Evolutionary conservation across 257 asterid species (phyloP).

Genomic region (Solanum habrochaites): DNA sequence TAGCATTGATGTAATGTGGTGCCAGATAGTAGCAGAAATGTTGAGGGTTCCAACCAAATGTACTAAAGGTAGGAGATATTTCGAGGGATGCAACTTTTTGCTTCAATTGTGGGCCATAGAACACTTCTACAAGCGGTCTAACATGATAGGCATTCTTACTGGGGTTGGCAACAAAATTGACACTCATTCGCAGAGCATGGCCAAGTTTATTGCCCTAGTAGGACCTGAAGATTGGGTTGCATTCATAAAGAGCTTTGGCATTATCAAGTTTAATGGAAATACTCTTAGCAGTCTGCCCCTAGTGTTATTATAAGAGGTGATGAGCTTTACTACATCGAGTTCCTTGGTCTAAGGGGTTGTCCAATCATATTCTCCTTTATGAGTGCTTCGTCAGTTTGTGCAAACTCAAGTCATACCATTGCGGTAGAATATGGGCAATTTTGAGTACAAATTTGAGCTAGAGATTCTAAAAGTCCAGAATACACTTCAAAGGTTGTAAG

Average conservation of each 20-base stretch:
- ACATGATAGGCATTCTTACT: not conserved
- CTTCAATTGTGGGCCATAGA: not conserved
- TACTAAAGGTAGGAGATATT: not conserved
- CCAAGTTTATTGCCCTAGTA: not conserved
- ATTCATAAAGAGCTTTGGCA: not conserved
- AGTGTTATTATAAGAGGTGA: too few species aligned
- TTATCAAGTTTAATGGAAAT: not conserved
- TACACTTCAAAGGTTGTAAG: too few species aligned
- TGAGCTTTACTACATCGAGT: too few species aligned
- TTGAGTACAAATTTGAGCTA: too few species aligned
- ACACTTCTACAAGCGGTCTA: not conserved
- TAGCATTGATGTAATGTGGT: not conserved
- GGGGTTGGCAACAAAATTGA: not conserved
- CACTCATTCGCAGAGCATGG: not conserved
- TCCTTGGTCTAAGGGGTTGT: too few species aligned
- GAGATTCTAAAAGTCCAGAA: not conserved
- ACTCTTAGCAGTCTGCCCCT: not conserved
- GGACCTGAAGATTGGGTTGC: not conserved
- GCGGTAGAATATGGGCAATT: too few species aligned
- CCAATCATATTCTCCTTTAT: too few species aligned
- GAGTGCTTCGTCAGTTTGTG: too few species aligned
- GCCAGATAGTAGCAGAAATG: not conserved
- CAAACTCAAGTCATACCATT: too few species aligned
- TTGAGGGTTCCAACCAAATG: not conserved
- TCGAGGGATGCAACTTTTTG: not conserved